Evolutionary conservation across 176 grass and related monocot genomes (phyloP).

Genomic region (Musa schizocarpa): DNA sequence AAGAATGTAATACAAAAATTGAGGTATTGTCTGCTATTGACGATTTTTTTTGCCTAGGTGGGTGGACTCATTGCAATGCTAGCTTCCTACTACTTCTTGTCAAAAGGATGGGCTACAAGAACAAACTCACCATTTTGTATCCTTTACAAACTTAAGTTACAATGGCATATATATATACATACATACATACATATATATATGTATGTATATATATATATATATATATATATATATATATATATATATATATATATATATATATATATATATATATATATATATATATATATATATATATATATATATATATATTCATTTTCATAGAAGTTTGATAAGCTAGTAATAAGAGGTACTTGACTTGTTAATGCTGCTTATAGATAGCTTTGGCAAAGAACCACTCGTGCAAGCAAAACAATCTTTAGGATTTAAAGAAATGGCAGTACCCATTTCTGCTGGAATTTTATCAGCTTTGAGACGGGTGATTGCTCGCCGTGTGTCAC

Average conservation of each 20-base stretch:
- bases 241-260: not conserved
- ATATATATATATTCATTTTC: not conserved
- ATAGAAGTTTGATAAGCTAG: not conserved
- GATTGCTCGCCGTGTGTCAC: slow-evolving; percentile 84
- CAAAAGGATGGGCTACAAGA: slow-evolving; percentile 77
- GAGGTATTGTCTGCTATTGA: slow-evolving; percentile 1
- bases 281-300: too few species aligned
- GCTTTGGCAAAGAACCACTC: slow-evolving; percentile 55
- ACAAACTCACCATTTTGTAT: slow-evolving; percentile 89
- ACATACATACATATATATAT: too few species aligned
- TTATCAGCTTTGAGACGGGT: slow-evolving; percentile 92
- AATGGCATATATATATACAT: not conserved
- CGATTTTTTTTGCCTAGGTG: slow-evolving; percentile 43
- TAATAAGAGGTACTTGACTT: slow-evolving; percentile 40
- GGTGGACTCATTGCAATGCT: slow-evolving; percentile 89
- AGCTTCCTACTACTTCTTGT: slow-evolving; percentile 83
- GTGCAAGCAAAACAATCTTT: slow-evolving; percentile 40
- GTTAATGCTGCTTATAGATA: slow-evolving; percentile 44
- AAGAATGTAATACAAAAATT: not conserved
- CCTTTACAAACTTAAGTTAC: slow-evolving; percentile 16
- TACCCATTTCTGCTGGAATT: slow-evolving; percentile 78
- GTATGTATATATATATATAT: too few species aligned
- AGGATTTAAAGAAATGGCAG: slow-evolving; percentile 73
- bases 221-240: too few species aligned
- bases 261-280: not conserved